Evolutionary conservation across 2,329 filamentous ascomycete genomes (phyloP), one percentile per base, ranked within the genome.

Genomic region (Verticillium alfalfae): DNA sequence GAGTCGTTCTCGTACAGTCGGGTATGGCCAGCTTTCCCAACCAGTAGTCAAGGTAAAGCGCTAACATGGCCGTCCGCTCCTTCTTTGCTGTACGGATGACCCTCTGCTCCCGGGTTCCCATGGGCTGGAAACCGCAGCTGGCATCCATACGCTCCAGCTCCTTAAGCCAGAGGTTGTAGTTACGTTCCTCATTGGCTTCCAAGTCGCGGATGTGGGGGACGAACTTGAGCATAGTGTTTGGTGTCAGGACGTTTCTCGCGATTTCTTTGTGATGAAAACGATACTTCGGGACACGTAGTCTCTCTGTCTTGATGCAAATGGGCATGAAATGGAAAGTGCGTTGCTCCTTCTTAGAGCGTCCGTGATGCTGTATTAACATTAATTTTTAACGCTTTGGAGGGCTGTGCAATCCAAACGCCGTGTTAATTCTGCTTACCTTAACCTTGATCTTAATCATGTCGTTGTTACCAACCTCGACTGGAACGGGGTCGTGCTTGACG

Each of bases 241-340:
- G 83, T 0, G 84, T 84, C 36, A 86, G 75, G 39, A 87, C 80
- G 61, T 86, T 87, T 68, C 83, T 85, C 68, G 76, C 78, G 59
- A 87, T 84, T 67, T 85, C 81, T 41, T 86, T 81, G 62, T 86
- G 83, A 66, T 87, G 84, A 65, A 85, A 86, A 36, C 81, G 76
- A 67, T 87, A 87, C 34, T 74, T 73, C n/a, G 84, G 84, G 9
- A 85, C 84, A n/a, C 79, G 75, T 22, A 80, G 76, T 64, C 77
- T 78, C 61, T 80, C 75, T 2, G 82, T 81, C 65, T 80, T 80
- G 65, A 84, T 78, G 66, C 78, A 74, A n/a, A 76, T 67, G 5
- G 81, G 76, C 2, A 69, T 66, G 63, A 78, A 77, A 31, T 76
- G 72, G 59, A 73, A 69, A 61, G 79, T 77, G 61, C 75, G 74